Conservation (phyloP, 1,284 basidiomycete species). For the Trametes polyzona region DNA sequence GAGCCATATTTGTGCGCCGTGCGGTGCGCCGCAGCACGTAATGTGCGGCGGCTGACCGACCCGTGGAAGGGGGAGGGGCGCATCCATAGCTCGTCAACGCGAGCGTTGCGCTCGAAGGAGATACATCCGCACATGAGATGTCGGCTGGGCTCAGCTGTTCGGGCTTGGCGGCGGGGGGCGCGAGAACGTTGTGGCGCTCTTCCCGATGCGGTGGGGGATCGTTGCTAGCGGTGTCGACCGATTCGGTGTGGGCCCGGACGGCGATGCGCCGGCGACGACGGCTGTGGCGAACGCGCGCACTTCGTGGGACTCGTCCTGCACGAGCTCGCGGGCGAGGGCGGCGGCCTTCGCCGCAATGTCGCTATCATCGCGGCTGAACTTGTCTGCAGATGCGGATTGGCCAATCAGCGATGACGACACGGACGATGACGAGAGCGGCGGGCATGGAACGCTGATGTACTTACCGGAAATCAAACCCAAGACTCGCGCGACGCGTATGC, state of each 20-base stretch:
- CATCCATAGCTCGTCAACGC: background rate
- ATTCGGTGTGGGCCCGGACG: conserved; percentile 1
- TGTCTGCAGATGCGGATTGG: conserved; percentile 19
- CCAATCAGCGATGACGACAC: conserved; percentile 16
- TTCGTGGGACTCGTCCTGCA: conserved; percentile 31
- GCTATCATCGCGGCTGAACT: conserved; percentile 22
- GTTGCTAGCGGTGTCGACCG: conserved; percentile 3
- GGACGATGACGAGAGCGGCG: conserved; percentile 6
- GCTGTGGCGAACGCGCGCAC: conserved; percentile 35
- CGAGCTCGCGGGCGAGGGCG: conserved; percentile 24
- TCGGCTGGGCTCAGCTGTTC: conserved; percentile 19
- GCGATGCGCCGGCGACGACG: conserved; percentile 17
- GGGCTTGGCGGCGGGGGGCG: conserved; percentile 34
- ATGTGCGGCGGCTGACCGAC: conserved; percentile 7
- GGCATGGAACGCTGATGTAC: conserved; percentile 14
- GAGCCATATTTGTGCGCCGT: background rate
- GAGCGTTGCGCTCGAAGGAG: background rate
- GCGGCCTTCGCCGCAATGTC: conserved; percentile 22
- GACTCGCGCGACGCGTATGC: conserved; percentile 82
- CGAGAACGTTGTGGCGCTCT: conserved; percentile 34
- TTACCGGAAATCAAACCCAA: conserved; percentile 58
- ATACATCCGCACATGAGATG: conserved; percentile 1
- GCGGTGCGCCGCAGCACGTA: conserved; percentile 5
- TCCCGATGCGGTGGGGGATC: conserved; percentile 18
- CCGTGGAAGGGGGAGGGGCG: conserved; percentile 1